Conservation (phyloP, 306 rosid genomes). For the Parietaria judaica region DNA sequence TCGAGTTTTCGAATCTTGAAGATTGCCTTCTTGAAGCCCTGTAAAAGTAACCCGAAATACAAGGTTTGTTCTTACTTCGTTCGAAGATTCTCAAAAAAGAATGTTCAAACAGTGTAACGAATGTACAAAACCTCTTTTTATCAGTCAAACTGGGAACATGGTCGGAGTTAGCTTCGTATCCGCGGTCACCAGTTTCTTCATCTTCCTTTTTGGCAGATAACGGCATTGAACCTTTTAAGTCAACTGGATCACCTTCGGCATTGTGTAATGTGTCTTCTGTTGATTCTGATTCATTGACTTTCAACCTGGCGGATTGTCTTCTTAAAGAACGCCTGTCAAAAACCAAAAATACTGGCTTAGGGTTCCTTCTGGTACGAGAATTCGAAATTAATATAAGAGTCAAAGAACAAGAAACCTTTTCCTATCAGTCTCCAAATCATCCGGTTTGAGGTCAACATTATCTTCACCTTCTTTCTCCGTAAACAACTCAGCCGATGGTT, state of each 20-base stretch:
- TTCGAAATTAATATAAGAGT: not conserved
- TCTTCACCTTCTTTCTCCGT: constrained; percentile 22
- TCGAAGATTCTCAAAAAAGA: not conserved
- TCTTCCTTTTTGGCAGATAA: constrained; percentile 1
- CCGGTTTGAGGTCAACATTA: not conserved
- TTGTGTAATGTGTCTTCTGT: constrained; percentile 21
- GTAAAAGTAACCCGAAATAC: constrained; percentile 7
- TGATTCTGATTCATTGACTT: constrained; percentile 32
- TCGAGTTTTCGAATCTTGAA: constrained; percentile 32
- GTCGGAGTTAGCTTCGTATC: too few species aligned
- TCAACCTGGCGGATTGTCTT: constrained; percentile 40
- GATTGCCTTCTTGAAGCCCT: constrained; percentile 54
- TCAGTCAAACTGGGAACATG: not conserved
- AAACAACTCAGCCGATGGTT: not conserved
- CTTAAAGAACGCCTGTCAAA: constrained; percentile 38
- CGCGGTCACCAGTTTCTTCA: not conserved
- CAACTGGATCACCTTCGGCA: not conserved
- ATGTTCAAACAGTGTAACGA: not conserved
- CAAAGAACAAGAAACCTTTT: constrained; percentile 8
- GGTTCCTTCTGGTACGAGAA: too few species aligned
- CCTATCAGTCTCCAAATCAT: not conserved
- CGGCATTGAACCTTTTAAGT: not conserved
- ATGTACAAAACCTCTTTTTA: not conserved
- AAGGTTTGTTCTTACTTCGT: not conserved
- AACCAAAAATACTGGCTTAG: constrained; percentile 13